A percentile compares a stretch with the other conserved stretches of the same genome.
These are phyloP conservation scores for Schizothecium vesticola DNA, from an alignment of 495 filamentous ascomycete genomes.

Conservation along the genomic window DNA sequence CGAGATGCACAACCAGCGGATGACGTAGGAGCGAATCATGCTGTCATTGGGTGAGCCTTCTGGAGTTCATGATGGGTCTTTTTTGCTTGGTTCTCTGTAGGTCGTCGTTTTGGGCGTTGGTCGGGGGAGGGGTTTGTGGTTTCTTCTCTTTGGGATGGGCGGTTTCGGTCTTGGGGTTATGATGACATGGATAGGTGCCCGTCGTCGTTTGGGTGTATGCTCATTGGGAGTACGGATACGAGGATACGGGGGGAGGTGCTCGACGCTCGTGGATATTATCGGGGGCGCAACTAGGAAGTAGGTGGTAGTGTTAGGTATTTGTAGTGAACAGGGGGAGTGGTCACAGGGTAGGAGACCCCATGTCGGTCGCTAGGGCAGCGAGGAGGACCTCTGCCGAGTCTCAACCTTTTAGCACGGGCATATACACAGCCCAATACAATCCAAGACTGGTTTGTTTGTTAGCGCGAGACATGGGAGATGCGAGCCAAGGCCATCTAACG, in stretches of 20 bases:
- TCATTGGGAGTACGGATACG: background rate
- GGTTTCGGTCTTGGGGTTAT: background rate
- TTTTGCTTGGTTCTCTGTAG: background rate
- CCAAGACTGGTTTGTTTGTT: too few relatives aligned
- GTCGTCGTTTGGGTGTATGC: background rate
- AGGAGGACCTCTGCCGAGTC: too few relatives aligned
- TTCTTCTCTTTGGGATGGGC: background rate
- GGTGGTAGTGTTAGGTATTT: background rate
- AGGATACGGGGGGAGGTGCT: background rate
- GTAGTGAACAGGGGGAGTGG: background rate
- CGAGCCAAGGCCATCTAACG: too few relatives aligned
- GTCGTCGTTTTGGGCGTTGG: background rate
- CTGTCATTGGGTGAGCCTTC: too few relatives aligned
- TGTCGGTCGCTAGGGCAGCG: too few relatives aligned
- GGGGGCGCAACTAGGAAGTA: background rate
- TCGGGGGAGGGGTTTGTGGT: background rate
- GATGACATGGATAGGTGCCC: background rate
- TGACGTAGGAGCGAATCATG: constrained; percentile 17
- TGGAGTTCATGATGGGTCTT: too few relatives aligned
- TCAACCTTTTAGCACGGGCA: too few relatives aligned
- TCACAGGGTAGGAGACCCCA: too few relatives aligned
- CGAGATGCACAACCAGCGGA: constrained; percentile 41
- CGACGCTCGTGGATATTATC: background rate
- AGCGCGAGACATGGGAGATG: too few relatives aligned
- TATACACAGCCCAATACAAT: too few relatives aligned